Base-by-base conservation (phyloP, 2,329 filamentous ascomycete species). In the Didymosphaeria variabile region DNA sequence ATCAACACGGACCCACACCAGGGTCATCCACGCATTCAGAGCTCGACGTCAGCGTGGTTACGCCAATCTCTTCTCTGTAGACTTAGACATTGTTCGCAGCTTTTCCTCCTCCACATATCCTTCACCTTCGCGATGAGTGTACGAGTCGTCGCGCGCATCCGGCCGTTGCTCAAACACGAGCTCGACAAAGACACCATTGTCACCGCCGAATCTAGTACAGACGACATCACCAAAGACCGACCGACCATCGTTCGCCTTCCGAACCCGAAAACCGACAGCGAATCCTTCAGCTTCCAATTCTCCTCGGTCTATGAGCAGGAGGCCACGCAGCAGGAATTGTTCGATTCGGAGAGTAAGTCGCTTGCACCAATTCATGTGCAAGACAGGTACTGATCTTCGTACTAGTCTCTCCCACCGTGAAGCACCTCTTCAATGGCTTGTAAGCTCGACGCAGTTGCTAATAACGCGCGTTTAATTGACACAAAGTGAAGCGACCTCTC, bases 241-340 rank as follows among this genome's bases (percentile, higher is more conserved):
- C 84, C 88, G 21, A 87, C 86, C 29, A 81, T 96, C 32, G 88
- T 98, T 73, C 90, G 91, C 77, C 96, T 98, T 72, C 94, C 94
- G 3, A 97, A 93, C 75, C 94, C 94, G 0, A 97, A 95, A 82
- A 97, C 97, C 73, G 91, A 92, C 66, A 84, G 86, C 23, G 94
- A 98, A 79, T 91, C 94, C 73, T 98, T 94, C 80, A 93, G 91
- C 57, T 99, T 98, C 77, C 88, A 94, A 55, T 98, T 98, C 85
- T 96, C 95, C 83, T 88, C 91, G 68, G 94, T 98, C 58, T 98
- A 97, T 79, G 92, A 92, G 73, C 87, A 90, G 70, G 79, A 86
- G 38, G 90, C 91, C 17, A 88, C 91, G 9, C 94, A 99, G 77
- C 92, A 97, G 79, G 87, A 91, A 66, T 81, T 99, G 59, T 99